Conservation (phyloP, 805 yeast species). For the Lipomyces spencermartinsiae region DNA sequence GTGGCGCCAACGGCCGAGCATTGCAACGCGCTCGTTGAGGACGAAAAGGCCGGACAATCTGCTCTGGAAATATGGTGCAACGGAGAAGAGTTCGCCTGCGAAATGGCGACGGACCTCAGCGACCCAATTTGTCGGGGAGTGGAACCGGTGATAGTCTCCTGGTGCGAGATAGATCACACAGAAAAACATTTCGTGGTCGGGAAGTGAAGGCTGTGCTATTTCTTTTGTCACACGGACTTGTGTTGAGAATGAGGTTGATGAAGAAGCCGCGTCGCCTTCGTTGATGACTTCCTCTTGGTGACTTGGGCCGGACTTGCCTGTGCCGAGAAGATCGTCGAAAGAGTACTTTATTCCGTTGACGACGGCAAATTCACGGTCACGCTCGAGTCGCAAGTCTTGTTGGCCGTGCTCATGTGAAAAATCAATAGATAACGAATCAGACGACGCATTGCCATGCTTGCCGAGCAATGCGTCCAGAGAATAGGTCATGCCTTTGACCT, state of each 20-base stretch:
- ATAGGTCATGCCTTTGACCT: conserved; percentile 95
- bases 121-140: conserved; percentile 97
- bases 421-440: conserved; percentile 46
- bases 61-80: conserved; percentile 94
- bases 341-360: conserved; percentile 76
- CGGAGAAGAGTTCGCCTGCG: conserved; percentile 93
- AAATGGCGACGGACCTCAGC: conserved; percentile 91
- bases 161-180: conserved; percentile 96
- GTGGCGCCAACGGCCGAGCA: conserved; percentile 93
- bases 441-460: conserved; percentile 38
- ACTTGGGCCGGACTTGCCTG: conserved; percentile 63
- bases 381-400: conserved; percentile 49
- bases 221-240: conserved; percentile 23
- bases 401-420: conserved; percentile 50
- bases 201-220: conserved; percentile 35
- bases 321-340: conserved; percentile 70
- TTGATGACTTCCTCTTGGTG: conserved; percentile 58
- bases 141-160: conserved; percentile 97
- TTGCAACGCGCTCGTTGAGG: conserved; percentile 91
- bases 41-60: conserved; percentile 86
- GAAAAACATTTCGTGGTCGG: conserved; percentile 58
- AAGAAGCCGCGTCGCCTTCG: conserved; percentile 70
- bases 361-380: conserved; percentile 77
- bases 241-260: conserved; percentile 21
- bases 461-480: conserved; percentile 89